Base-by-base conservation (phyloP, 2,329 filamentous ascomycete genomes). In the Aspergillus alliaceus region DNA sequence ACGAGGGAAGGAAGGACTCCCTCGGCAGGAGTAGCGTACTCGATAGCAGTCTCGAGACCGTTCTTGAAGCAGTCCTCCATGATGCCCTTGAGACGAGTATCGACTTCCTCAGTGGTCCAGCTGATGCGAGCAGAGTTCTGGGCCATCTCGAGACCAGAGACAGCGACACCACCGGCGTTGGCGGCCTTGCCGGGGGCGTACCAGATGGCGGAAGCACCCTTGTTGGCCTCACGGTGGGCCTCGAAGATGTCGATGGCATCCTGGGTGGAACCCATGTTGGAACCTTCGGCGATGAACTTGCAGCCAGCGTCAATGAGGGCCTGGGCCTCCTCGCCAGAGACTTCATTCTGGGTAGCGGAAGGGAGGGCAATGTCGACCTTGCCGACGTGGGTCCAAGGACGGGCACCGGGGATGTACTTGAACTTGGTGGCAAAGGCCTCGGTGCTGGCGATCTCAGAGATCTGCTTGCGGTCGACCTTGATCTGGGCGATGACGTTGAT, bases 211-310 rank as follows among this genome's bases (percentile, higher is more conserved):
- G 79, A 74, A 52, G 78, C 77, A 64, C 85, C 86, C 81, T 91
- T 86, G 74, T 85, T 85, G 53, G 68, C 65, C 74, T 82, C 75
- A 69, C 82, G 86, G 67, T 93, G 85, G 69, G 87, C 82, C 85
- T 98, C 93, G 75, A 98, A 98, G 64, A 91, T 82, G 70, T 96
- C 90, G 70, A 99, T 97, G 66, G 93, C 93, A 64, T 90, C 92
- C 79, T 95, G 91, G 32, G 93, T 97, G 84, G 92, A 97, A 64
- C 95, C 95, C 95, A 99, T 98, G 86, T 98, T 98, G 79, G 90
- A 95, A 56, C 95, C 95, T 81, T 99, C 95, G 57, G 95, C 95
- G 65, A 98, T 88, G 82, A 91, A 96, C 75, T 88, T 86, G 72
- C 84, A 85, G 66, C 93, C 93, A 58, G 84, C 84, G 50, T 83